These are phyloP conservation scores for Vaccinium corymbosum DNA, from an alignment of 148 eudicot genomes.

Conservation along the genomic window DNA sequence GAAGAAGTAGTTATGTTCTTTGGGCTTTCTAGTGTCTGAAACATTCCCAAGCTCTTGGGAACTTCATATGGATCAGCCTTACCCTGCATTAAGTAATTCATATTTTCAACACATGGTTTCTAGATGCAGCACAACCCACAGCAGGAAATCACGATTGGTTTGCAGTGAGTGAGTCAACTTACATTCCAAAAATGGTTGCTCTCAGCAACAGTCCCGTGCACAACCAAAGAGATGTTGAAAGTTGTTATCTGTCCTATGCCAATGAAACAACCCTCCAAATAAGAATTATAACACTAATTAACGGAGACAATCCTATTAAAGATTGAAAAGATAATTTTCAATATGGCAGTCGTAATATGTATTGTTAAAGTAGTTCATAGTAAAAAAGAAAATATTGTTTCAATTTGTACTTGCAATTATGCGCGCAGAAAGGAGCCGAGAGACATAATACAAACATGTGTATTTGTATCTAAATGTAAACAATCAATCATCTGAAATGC, in stretches of 20 bases:
- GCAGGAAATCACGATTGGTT: neutral
- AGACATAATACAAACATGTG: neutral
- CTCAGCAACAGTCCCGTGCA: slow-evolving; percentile 87
- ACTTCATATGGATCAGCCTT: slow-evolving; percentile 67
- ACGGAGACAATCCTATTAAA: neutral
- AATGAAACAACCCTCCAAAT: neutral
- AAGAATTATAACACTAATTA: neutral
- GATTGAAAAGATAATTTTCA: neutral
- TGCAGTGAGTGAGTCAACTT: slow-evolving; percentile 30
- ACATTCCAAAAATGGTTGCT: slow-evolving; percentile 50
- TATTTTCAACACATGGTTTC: slow-evolving; percentile 5
- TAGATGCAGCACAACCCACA: neutral
- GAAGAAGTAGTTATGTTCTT: slow-evolving; percentile 70
- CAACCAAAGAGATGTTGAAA: slow-evolving; percentile 83
- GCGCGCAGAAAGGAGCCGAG: neutral
- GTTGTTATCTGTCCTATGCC: slow-evolving; percentile 46
- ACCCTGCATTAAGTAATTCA: slow-evolving; percentile 43
- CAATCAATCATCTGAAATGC: neutral
- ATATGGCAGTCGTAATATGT: neutral
- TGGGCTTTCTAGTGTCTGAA: slow-evolving; percentile 70
- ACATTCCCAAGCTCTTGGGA: slow-evolving; percentile 80
- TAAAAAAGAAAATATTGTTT: neutral
- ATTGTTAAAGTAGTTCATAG: neutral
- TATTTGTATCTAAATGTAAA: neutral
- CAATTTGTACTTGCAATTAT: neutral